A percentile compares a stretch with the other conserved stretches of the same genome.
phyloP scores from a whole-genome alignment of 108 stramenopile species.

The Heterococcus sp. region DNA sequence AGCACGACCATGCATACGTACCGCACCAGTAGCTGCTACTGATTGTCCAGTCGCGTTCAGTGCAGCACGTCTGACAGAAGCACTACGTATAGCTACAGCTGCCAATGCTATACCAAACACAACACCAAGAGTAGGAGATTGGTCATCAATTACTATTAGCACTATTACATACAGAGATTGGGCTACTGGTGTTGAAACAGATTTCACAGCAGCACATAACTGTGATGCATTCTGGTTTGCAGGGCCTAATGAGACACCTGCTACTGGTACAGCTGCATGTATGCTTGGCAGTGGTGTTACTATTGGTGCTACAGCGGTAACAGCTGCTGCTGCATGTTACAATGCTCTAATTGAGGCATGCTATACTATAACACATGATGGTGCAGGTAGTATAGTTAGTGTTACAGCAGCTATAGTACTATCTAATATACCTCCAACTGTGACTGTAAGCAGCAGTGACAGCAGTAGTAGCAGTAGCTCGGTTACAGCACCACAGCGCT shows the following conservation, averaged over 20 bases:
- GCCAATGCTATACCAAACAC: not conserved
- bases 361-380: conserved; percentile 28
- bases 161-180: conserved; percentile 9
- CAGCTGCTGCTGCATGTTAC: conserved; percentile 9
- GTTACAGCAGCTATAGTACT: conserved; percentile 8
- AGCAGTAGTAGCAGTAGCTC: not conserved
- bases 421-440: no score
- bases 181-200: conserved; percentile 9
- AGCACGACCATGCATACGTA: not conserved
- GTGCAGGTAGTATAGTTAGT: conserved; percentile 5
- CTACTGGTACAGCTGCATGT: not conserved
- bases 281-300: not conserved
- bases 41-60: not conserved
- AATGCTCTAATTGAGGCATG: conserved; percentile 9
- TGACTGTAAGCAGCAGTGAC: no score
- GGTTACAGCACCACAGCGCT: not conserved
- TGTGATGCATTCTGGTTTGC: conserved; percentile 17
- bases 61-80: not conserved
- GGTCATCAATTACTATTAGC: not conserved
- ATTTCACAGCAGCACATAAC: conserved; percentile 8
- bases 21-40: not conserved
- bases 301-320: not conserved
- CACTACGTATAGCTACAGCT: not conserved
- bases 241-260: not conserved
- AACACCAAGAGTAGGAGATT: not conserved